Base-by-base conservation (phyloP, 2,329 filamentous ascomycete genomes). In the Penicillium sp. region DNA sequence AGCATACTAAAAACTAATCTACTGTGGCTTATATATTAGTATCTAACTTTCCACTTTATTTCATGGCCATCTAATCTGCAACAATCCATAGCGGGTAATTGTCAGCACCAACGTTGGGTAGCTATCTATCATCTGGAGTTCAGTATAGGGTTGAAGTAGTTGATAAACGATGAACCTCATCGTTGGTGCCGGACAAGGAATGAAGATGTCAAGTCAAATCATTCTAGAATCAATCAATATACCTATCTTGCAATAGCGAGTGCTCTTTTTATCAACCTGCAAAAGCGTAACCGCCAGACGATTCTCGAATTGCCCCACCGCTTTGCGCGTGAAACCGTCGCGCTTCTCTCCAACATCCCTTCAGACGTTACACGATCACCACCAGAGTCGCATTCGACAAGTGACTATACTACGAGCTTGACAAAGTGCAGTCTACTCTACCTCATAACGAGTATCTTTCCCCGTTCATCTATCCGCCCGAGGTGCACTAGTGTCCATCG, bases 251-350 rank as follows among this genome's bases (percentile, higher is more conserved):
- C n/a, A 3, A 22, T 22, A 35, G 49, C 10, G 24, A 35, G n/a
- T 13, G 49, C 28, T 9, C 6, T 30, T 17, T 10, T n/a, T 50
- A 19, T 30, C 28, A 26, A 26, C 15, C 28, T 33, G 17, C 26
- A 3, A n/a, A n/a, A 28, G 44, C 30, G 17, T 50, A 2, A 2
- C 49, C 30, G 28, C 47, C 28, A 22, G 19, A 15, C n/a, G 28
- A n/a, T 13, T 59, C 38, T 61, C 53, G 56, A 56, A 56, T 44
- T 65, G 62, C 61, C 62, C 67, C 67, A 69, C 67, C 67, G 67
- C 67, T 68, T 68, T 69, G 58, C 59, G 56, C 54, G 44, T 35
- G 47, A 58, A 57, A 51, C 44, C 22, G 49, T 40, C 51, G 50
- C 60, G 56, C 56, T 55, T 58, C 40, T 9, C 17, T 40, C 17